Conservation (phyloP, 305 asterid species). For the Lippia alba region DNA sequence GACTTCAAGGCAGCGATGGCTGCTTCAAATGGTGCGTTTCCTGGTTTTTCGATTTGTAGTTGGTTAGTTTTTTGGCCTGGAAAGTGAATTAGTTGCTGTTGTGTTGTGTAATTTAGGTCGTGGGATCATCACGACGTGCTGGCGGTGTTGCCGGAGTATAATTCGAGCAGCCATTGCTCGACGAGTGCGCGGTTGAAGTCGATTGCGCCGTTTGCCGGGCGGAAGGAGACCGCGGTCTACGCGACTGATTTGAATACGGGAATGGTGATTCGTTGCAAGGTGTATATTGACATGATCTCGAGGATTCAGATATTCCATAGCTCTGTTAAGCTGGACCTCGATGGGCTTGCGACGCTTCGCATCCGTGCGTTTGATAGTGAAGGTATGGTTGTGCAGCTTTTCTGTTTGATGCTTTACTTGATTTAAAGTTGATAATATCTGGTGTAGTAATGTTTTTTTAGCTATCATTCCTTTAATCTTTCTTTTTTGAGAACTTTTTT, state of each 20-base stretch:
- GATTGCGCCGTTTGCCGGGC: slow-evolving; percentile 74
- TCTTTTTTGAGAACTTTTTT: not conserved
- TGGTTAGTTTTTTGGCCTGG: not conserved
- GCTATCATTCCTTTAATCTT: not conserved
- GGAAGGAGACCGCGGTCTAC: slow-evolving; percentile 94
- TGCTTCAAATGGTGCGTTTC: slow-evolving; percentile 80
- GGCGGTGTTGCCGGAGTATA: slow-evolving; percentile 76
- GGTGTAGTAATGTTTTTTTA: slow-evolving; percentile 20
- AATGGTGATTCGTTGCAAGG: slow-evolving; percentile 88
- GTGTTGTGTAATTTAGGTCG: slow-evolving; percentile 52
- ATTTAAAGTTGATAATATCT: not conserved
- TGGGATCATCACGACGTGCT: slow-evolving; percentile 94
- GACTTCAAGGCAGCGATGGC: slow-evolving; percentile 93
- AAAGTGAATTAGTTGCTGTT: not conserved
- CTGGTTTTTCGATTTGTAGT: not conserved
- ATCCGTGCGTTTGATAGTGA: slow-evolving; percentile 86
- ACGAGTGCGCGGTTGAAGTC: slow-evolving; percentile 88
- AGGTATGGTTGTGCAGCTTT: slow-evolving; percentile 46
- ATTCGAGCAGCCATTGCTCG: slow-evolving; percentile 77
- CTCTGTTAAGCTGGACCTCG: slow-evolving; percentile 89
- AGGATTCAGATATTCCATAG: slow-evolving; percentile 89
- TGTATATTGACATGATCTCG: slow-evolving; percentile 70
- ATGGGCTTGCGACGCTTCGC: slow-evolving; percentile 85
- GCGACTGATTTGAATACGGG: slow-evolving; percentile 85
- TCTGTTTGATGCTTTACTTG: slow-evolving; percentile 8